phyloP scores from a whole-genome alignment of 2,329 filamentous ascomycete genomes.

The Pseudopithomyces maydicus region DNA sequence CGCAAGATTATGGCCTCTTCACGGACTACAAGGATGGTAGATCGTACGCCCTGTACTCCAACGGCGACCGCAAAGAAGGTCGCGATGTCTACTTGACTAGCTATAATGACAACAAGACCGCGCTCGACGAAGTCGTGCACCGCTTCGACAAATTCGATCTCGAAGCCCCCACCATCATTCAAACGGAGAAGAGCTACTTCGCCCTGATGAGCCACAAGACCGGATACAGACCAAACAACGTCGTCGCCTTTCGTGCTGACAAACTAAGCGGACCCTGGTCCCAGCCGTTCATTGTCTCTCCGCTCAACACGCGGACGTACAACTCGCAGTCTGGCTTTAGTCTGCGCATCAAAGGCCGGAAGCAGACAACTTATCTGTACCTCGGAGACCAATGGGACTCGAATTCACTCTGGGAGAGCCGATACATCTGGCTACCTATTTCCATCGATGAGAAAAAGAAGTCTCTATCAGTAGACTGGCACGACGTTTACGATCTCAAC shows the following conservation, averaged over 20 bases:
- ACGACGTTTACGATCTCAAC: slow-evolving; percentile 62
- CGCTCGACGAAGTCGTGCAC: slow-evolving; percentile 58
- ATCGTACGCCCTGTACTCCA: slow-evolving; percentile 64
- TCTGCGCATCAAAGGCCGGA: slow-evolving; percentile 54
- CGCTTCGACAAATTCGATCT: slow-evolving; percentile 65
- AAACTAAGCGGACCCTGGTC: slow-evolving; percentile 58
- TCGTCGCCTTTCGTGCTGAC: slow-evolving; percentile 62
- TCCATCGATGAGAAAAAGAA: slow-evolving; percentile 59
- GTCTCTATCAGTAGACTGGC: slow-evolving; percentile 56
- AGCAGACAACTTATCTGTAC: slow-evolving; percentile 58
- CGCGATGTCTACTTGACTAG: slow-evolving; percentile 63
- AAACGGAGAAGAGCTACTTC: slow-evolving; percentile 65
- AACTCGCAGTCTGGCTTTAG: slow-evolving; percentile 60
- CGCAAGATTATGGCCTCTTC: slow-evolving; percentile 66
- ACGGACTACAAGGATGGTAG: slow-evolving; percentile 63
- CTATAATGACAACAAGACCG: slow-evolving; percentile 59
- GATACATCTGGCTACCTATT: slow-evolving; percentile 63
- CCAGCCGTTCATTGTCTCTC: slow-evolving; percentile 59
- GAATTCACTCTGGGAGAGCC: slow-evolving; percentile 61
- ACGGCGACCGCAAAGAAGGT: slow-evolving; percentile 60
- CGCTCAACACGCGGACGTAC: slow-evolving; percentile 57
- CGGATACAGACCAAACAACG: slow-evolving; percentile 66
- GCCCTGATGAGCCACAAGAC: slow-evolving; percentile 68
- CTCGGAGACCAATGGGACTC: slow-evolving; percentile 61
- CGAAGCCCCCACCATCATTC: slow-evolving; percentile 64